phyloP scores from a whole-genome alignment of 2,329 filamentous ascomycete genomes.

The Hypoxylon rubiginosum region DNA sequence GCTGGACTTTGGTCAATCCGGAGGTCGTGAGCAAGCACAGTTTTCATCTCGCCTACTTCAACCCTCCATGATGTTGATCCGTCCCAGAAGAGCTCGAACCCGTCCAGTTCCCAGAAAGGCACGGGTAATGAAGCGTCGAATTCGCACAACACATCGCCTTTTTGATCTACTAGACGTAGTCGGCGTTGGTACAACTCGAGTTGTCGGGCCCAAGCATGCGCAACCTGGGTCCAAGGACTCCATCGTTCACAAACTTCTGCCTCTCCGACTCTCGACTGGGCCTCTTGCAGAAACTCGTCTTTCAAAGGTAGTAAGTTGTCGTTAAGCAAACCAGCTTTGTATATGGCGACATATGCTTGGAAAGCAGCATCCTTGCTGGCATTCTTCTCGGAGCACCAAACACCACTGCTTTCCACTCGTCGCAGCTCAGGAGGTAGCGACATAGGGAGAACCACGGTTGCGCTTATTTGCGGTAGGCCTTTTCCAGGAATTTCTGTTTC shows the following conservation, averaged over 20 bases:
- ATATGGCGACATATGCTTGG: slow-evolving; percentile 79
- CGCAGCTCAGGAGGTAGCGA: slow-evolving; percentile 75
- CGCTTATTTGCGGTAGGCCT: slow-evolving; percentile 57
- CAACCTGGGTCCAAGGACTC: slow-evolving; percentile 63
- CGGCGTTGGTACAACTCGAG: slow-evolving; percentile 51
- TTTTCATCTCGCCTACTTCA: slow-evolving; percentile 46
- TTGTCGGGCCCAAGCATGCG: slow-evolving; percentile 58
- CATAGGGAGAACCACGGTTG: slow-evolving; percentile 78
- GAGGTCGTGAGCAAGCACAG: slow-evolving; percentile 20
- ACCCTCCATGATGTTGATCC: slow-evolving; percentile 54
- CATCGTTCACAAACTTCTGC: slow-evolving; percentile 55
- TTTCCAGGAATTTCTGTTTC: slow-evolving; percentile 42
- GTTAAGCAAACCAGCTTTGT: slow-evolving; percentile 79
- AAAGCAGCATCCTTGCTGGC: slow-evolving; percentile 88
- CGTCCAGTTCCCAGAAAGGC: slow-evolving; percentile 54
- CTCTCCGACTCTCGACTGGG: slow-evolving; percentile 56
- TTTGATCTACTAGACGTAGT: slow-evolving; percentile 54
- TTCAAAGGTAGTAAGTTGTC: slow-evolving; percentile 79
- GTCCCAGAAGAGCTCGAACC: slow-evolving; percentile 59
- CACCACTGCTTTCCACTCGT: slow-evolving; percentile 60
- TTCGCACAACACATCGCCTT: slow-evolving; percentile 50
- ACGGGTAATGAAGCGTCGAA: slow-evolving; percentile 62
- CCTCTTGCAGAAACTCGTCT: slow-evolving; percentile 55
- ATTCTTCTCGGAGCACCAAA: slow-evolving; percentile 79
- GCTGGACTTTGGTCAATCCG: slow-evolving; percentile 60